These are phyloP conservation scores for Fusarium sp. DNA, from an alignment of 2,329 filamentous ascomycete genomes.

Conservation along the genomic window DNA sequence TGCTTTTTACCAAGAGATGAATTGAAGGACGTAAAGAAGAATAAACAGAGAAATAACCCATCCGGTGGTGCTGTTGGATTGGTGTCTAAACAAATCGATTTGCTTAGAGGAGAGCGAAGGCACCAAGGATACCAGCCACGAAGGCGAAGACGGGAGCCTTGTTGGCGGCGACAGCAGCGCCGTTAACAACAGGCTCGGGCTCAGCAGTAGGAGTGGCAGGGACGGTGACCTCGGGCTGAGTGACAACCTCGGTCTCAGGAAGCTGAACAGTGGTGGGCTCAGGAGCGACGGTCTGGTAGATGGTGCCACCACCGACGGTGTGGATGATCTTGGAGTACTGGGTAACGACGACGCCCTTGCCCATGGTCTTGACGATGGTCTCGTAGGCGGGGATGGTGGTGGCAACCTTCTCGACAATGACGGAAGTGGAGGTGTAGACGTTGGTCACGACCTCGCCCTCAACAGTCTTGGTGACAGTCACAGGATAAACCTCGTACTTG, in stretches of 20 bases:
- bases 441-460: slow-evolving; percentile 41
- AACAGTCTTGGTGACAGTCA: slow-evolving; percentile 54
- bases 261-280: slow-evolving; percentile 46
- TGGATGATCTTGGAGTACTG: slow-evolving; percentile 45
- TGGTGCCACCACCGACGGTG: slow-evolving; percentile 45
- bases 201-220: slow-evolving; percentile 35
- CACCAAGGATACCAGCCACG: slow-evolving; percentile 55
- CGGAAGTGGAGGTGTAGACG: slow-evolving; percentile 44
- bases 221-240: slow-evolving; percentile 40
- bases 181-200: slow-evolving; percentile 46
- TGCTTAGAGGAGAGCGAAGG: slow-evolving; percentile 53
- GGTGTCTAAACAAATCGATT: background rate
- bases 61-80: slow-evolving; percentile 10
- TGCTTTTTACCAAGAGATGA: slow-evolving; percentile 17
- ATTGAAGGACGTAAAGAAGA: slow-evolving; percentile 21
- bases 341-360: slow-evolving; percentile 38
- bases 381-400: slow-evolving; percentile 53
- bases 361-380: slow-evolving; percentile 44
- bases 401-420: slow-evolving; percentile 53
- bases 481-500: slow-evolving; percentile 57
- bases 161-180: slow-evolving; percentile 49
- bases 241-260: slow-evolving; percentile 43
- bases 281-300: slow-evolving; percentile 48
- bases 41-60: slow-evolving; percentile 19
- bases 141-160: slow-evolving; percentile 52